phyloP scores from a whole-genome alignment of 2,329 filamentous ascomycete species.

The Leptodontidium sp. region DNA sequence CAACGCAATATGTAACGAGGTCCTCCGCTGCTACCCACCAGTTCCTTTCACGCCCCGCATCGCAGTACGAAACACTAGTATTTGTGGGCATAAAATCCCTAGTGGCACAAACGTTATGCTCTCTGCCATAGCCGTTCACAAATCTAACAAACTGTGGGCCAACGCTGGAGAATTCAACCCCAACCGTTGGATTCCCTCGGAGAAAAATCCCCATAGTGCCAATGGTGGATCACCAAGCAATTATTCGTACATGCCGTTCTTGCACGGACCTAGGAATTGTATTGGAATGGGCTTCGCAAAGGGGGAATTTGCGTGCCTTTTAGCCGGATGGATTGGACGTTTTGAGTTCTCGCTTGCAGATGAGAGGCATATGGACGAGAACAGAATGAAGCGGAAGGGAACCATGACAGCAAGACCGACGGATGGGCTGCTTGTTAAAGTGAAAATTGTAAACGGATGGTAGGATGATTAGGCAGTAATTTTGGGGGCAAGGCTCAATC shows the following conservation, averaged over 20 bases:
- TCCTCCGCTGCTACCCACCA: conserved; percentile 74
- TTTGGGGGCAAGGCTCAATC: too few relatives aligned
- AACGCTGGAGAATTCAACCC: conserved; percentile 78
- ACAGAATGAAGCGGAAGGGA: too few relatives aligned
- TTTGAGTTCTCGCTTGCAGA: conserved; percentile 9
- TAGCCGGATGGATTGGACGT: conserved; percentile 59
- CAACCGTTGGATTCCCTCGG: conserved; percentile 68
- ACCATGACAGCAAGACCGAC: too few relatives aligned
- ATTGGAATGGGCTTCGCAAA: conserved; percentile 82
- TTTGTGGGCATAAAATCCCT: conserved; percentile 66
- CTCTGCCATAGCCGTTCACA: conserved; percentile 59
- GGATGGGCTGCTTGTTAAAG: too few relatives aligned
- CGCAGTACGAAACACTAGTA: conserved; percentile 66
- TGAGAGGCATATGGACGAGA: too few relatives aligned
- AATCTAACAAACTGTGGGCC: conserved; percentile 34
- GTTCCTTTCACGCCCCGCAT: conserved; percentile 74
- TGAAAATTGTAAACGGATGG: too few relatives aligned
- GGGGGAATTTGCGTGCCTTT: conserved; percentile 81
- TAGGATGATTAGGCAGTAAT: too few relatives aligned
- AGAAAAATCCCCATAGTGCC: conserved; percentile 45
- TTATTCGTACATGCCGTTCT: conserved; percentile 79
- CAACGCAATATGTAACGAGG: conserved; percentile 77
- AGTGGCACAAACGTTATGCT: conserved; percentile 71
- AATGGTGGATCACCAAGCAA: conserved; percentile 75
- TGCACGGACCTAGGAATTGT: conserved; percentile 84